phyloP scores from a whole-genome alignment of 2,329 filamentous ascomycete species.

The Sclerotinia spermophila region DNA sequence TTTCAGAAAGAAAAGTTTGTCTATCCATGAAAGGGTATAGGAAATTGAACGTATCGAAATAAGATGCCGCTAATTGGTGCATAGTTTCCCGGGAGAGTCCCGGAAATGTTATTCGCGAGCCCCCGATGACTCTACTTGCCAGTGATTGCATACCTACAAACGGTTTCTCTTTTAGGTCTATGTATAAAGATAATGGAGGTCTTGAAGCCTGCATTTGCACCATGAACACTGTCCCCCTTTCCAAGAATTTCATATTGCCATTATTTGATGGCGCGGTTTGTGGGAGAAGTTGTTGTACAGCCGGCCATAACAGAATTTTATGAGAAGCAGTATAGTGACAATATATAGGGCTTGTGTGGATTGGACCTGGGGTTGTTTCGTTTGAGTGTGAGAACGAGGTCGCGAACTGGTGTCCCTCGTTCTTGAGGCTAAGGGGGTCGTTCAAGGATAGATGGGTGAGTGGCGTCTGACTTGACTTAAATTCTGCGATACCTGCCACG shows the following conservation, averaged over 20 bases:
- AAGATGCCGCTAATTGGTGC: constrained; percentile 49
- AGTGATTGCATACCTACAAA: constrained; percentile 37
- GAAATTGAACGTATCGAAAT: constrained; percentile 58
- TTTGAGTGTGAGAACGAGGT: not conserved
- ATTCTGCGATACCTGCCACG: constrained; percentile 17
- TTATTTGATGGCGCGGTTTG: constrained; percentile 37
- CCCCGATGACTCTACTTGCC: constrained; percentile 31
- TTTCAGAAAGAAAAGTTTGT: constrained; percentile 49
- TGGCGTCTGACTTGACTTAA: constrained; percentile 29
- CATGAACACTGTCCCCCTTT: constrained; percentile 40
- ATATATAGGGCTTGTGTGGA: constrained; percentile 26
- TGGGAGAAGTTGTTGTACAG: constrained; percentile 41
- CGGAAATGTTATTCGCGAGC: constrained; percentile 31
- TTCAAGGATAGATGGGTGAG: constrained; percentile 29
- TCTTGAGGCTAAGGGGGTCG: not conserved
- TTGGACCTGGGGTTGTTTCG: constrained; percentile 21
- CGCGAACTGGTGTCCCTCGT: not conserved
- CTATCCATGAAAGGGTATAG: constrained; percentile 56
- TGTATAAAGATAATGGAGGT: constrained; percentile 30
- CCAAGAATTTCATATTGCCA: constrained; percentile 39
- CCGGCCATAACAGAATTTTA: constrained; percentile 51
- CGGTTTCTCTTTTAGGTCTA: constrained; percentile 26
- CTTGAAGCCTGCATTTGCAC: constrained; percentile 34
- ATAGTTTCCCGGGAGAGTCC: constrained; percentile 48
- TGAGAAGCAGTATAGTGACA: constrained; percentile 43